Evolutionary conservation across 2,329 filamentous ascomycete species (phyloP), one percentile per base, ranked within the genome.

Genomic region (Epichloe typhina): DNA sequence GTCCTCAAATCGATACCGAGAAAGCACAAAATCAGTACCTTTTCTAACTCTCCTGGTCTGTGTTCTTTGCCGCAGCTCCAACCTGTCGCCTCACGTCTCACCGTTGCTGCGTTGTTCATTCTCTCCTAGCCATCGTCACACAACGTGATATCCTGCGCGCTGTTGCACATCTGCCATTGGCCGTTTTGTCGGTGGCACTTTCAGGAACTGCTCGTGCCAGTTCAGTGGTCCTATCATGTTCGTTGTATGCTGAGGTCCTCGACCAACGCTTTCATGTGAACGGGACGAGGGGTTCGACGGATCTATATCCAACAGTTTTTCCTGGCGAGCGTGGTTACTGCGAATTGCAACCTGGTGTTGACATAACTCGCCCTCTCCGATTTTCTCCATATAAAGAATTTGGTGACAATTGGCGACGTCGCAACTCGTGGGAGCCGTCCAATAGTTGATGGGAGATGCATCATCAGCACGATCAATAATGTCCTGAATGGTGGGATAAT

Each of bases 401-500:
- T 36, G 23, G 15, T 17, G 9, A 48, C 47, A 44, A 31, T 43
- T 43, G 45, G 50, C 46, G 46, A 47, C 40, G 49, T 42, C 23
- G 44, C 41, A 21, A 33, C 37, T 36, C 45, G n/a, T 51, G 49
- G 44, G 26, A 17, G 17, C 12, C 12, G 12, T 26, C 19, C 26
- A 23, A 5, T 35, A 13, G 26, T n/a, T 17, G 19, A 19, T 19
- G 19, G n/a, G 36, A 51, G 39, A 49, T 51, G 39, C 38, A 40
- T 40, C n/a, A 19, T 33, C 47, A 47, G 47, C 23, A 49, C 40
- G 13, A 33, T 46, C 48, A 53, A 50, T 53, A 49, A 46, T 51
- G 42, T 46, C 33, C 47, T 46, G 17, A 53, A 53, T 41, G 40
- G 52, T 51, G 46, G 45, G 23, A 50, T 46, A 49, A 51, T 53